Conservation (phyloP, 225 moss, liverwort and hornwort genomes). For the Neckera pumila region DNA sequence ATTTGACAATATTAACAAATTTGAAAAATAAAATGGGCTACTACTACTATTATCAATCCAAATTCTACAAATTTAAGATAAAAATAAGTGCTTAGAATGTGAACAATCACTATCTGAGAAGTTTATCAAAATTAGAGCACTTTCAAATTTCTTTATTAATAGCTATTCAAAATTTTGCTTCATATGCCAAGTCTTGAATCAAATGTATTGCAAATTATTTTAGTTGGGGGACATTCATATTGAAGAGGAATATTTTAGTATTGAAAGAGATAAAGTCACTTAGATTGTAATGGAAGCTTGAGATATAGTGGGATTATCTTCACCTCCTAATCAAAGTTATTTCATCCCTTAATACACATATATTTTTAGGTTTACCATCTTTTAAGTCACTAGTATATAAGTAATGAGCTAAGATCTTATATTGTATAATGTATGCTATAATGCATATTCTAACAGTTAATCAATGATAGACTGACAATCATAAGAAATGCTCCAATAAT, state of each 20-base stretch:
- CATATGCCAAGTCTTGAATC: background rate
- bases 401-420: background rate
- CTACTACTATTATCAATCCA: background rate
- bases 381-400: fast-evolving
- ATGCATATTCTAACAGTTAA: fast-evolving
- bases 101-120: fast-evolving
- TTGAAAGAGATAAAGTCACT: background rate
- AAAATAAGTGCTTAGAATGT: background rate
- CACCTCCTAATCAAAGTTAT: background rate
- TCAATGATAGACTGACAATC: fast-evolving
- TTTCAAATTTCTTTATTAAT: background rate
- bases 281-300: background rate
- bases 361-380: background rate
- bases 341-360: background rate
- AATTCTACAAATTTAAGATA: background rate
- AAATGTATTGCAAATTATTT: background rate
- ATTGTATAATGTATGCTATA: background rate
- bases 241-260: fast-evolving
- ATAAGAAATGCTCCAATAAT: background rate
- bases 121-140: fast-evolving
- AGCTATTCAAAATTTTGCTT: background rate
- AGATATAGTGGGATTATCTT: background rate
- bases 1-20: background rate
- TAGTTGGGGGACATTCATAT: fast-evolving
- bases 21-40: background rate